phyloP scores from a whole-genome alignment of 2,329 filamentous ascomycete species.

The Dryadomyces quercivorus region DNA sequence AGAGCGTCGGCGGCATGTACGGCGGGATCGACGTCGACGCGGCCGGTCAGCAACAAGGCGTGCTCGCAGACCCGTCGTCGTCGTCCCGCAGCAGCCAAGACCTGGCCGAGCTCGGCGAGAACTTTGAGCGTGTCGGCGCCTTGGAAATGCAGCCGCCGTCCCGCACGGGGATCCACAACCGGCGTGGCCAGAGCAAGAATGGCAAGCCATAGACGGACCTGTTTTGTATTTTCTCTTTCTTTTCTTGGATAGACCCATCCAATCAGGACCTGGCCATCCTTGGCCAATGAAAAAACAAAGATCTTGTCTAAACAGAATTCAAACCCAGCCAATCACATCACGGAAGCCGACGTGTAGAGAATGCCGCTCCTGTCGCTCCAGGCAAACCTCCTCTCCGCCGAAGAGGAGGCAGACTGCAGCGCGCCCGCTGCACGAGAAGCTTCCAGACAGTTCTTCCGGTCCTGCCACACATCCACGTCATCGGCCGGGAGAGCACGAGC shows the following conservation, averaged over 20 bases:
- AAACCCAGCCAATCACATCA: background rate
- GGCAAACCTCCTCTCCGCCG: too few relatives aligned
- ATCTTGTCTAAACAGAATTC: background rate
- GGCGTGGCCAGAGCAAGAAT: slow-evolving; percentile 3
- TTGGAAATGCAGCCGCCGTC: slow-evolving; percentile 1
- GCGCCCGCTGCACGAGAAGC: background rate
- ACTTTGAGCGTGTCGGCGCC: background rate
- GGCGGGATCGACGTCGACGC: slow-evolving; percentile 15
- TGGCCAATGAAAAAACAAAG: background rate
- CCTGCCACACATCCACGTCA: background rate
- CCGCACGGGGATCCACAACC: slow-evolving; percentile 9
- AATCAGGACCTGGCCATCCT: background rate
- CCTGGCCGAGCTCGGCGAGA: slow-evolving; percentile 10
- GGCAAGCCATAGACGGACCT: background rate
- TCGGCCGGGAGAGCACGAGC: background rate
- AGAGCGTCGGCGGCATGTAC: slow-evolving; percentile 55
- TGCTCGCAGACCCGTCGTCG: background rate
- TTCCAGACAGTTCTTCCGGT: background rate
- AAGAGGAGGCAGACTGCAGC: too few relatives aligned
- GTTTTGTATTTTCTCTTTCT: background rate
- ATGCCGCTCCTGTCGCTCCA: too few relatives aligned
- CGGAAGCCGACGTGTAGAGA: background rate
- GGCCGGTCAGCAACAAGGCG: background rate
- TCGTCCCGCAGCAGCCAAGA: slow-evolving; percentile 4
- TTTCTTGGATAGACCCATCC: background rate